These are phyloP conservation scores for Hygrophoropsis aurantiaca DNA, from an alignment of 768 basidiomycete species.

Conservation along the genomic window DNA sequence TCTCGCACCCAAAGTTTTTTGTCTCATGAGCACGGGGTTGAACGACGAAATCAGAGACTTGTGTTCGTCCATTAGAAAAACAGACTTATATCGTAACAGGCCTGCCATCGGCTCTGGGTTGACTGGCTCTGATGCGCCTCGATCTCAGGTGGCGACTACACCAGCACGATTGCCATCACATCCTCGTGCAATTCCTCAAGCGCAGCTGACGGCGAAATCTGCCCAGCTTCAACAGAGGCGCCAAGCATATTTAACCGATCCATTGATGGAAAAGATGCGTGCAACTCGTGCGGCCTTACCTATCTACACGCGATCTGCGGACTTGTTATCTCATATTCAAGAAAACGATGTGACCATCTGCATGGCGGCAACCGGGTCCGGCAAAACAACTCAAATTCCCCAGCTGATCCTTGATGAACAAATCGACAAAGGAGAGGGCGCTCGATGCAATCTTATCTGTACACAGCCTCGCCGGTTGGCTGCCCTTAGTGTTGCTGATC, in stretches of 20 bases:
- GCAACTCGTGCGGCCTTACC: slow-evolving; percentile 67
- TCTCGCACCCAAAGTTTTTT: slow-evolving; percentile 65
- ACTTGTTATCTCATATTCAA: slow-evolving; percentile 67
- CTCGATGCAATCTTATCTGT: slow-evolving; percentile 85
- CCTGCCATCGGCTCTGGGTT: slow-evolving; percentile 36
- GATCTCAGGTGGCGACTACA: slow-evolving; percentile 2
- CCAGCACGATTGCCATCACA: slow-evolving; percentile 12
- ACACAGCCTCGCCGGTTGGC: slow-evolving; percentile 92
- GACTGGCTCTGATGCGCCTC: slow-evolving; percentile 5
- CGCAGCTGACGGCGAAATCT: slow-evolving; percentile 52
- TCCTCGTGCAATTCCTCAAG: slow-evolving; percentile 27
- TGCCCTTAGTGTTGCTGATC: slow-evolving; percentile 88
- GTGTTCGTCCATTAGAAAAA: slow-evolving; percentile 62
- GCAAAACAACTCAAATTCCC: slow-evolving; percentile 94
- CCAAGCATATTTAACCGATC: slow-evolving; percentile 59
- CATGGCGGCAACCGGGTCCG: slow-evolving; percentile 89
- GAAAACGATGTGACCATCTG: slow-evolving; percentile 84
- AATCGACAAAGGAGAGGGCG: slow-evolving; percentile 77
- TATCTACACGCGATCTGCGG: slow-evolving; percentile 64
- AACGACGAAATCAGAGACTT: slow-evolving; percentile 73
- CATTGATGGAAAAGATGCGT: slow-evolving; percentile 65
- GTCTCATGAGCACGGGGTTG: slow-evolving; percentile 61
- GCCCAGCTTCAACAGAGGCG: slow-evolving; percentile 51
- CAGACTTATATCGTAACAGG: slow-evolving; percentile 64
- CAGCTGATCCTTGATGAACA: slow-evolving; percentile 87